Conservation (phyloP, 1,284 basidiomycete species). For the Trametes sp. region DNA sequence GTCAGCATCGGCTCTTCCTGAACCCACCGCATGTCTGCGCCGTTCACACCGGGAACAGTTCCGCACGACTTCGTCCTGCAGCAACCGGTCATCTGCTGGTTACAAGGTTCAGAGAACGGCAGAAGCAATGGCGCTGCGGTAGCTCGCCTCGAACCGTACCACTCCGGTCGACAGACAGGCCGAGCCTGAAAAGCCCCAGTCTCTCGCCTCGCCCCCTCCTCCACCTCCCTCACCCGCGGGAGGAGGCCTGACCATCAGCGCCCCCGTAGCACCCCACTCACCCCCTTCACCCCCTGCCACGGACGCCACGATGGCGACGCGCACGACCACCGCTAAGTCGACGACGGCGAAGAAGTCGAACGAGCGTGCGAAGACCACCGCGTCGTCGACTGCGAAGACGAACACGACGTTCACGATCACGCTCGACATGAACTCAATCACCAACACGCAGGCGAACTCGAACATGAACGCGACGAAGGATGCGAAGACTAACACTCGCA, state of each 20-base stretch:
- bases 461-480: not conserved
- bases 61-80: too few species aligned
- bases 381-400: not conserved
- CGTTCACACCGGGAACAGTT: too few species aligned
- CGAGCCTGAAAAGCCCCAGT: not conserved
- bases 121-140: constrained; percentile 4
- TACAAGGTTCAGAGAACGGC: not conserved
- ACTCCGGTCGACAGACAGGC: not conserved
- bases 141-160: not conserved
- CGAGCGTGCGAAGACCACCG: not conserved
- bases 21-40: too few species aligned
- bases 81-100: too few species aligned
- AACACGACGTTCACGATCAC: constrained; percentile 5
- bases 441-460: not conserved
- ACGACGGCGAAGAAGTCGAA: not conserved
- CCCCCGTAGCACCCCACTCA: not conserved
- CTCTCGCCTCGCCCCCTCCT: not conserved
- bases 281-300: not conserved
- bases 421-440: not conserved
- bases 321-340: not conserved
- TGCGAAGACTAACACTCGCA: not conserved
- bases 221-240: not conserved
- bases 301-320: not conserved
- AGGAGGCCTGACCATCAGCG: not conserved
- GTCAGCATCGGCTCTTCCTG: too few species aligned